Base-by-base conservation (phyloP, 768 basidiomycete genomes). In the Porphyrellus cyaneotinctus region DNA sequence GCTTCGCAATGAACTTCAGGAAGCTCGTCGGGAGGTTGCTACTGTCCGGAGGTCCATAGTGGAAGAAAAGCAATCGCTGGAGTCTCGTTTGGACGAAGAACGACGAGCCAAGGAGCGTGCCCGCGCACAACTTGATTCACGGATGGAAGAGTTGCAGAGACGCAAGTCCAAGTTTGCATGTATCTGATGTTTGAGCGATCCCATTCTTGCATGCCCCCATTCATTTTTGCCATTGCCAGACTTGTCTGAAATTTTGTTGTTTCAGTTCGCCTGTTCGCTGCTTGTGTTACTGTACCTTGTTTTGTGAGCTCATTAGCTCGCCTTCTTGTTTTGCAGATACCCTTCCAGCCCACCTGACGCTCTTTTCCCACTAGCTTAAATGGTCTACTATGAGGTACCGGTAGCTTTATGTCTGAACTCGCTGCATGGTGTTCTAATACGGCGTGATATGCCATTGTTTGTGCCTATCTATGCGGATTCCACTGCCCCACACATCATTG, bases 101-200 rank as follows among this genome's bases (percentile, higher is more conserved):
- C 83, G 91, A 47, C 81, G 79, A 62, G 87, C 82, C n/a, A 93
- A 91, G 72, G 92, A 95, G 69, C 87, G 91, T 23, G 88, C 84
- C 46, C 84, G 91, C 46, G 85, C 86, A 56, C 91, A 93, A 69
- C 81, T 95, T 26, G 92, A 95, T 66, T 78, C 80, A 17, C 84
- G 93, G 58, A 87, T 92, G 85, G 89, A 91, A 51, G 93, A 94
- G 63, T 74, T 92, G 37, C 75, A 79, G 56, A 81, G 80, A 73
- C 86, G 89, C 54, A 94, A 92, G 75, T 92, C 90, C 57, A 95
- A 95, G 74, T 95, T 92, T 70, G 88, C 86, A 48, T 93, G 91
- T 72, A 79, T 93, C 70, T 93, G 77, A 79, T 56, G 52, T 47
- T 52, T 54, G 55, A 48, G 42, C 52, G 31, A 39, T 23, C 35